A percentile compares a stretch with the other conserved stretches of the same genome.
Conservation (phyloP, 140 eudicot genomes). For the Stevia rebaudiana region DNA sequence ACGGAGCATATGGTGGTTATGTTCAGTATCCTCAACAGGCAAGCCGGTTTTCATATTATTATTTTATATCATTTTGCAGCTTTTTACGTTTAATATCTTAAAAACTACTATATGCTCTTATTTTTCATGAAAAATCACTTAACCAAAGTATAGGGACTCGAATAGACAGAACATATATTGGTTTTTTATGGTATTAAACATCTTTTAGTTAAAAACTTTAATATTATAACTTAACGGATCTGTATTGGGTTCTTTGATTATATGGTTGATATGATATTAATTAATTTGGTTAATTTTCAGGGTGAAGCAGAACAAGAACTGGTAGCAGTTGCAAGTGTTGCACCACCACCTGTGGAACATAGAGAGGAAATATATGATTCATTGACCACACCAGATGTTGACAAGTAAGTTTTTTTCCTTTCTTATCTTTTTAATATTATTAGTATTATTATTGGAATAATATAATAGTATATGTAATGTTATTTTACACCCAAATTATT, state of each 20-base stretch:
- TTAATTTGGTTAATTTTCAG: conserved; percentile 29
- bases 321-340: conserved; percentile 50
- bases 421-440: background rate
- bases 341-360: conserved; percentile 67
- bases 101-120: background rate
- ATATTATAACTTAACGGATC: conserved; percentile 3
- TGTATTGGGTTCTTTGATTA: background rate
- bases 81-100: background rate
- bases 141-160: background rate
- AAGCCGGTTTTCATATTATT: conserved; percentile 10
- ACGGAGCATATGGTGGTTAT: conserved; percentile 87
- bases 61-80: conserved; percentile 1
- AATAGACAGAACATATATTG: background rate
- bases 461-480: background rate
- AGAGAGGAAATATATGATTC: conserved; percentile 82
- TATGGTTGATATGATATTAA: background rate
- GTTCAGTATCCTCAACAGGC: conserved; percentile 91
- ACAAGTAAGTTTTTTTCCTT: conserved; percentile 45
- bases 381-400: conserved; percentile 85
- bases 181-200: background rate
- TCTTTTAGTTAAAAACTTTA: background rate
- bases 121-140: background rate
- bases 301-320: conserved; percentile 79
- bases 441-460: too few species aligned
- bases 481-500: background rate